Evolutionary conservation across 345 rosid species (phyloP).

Genomic region (Physaria fendleri): DNA sequence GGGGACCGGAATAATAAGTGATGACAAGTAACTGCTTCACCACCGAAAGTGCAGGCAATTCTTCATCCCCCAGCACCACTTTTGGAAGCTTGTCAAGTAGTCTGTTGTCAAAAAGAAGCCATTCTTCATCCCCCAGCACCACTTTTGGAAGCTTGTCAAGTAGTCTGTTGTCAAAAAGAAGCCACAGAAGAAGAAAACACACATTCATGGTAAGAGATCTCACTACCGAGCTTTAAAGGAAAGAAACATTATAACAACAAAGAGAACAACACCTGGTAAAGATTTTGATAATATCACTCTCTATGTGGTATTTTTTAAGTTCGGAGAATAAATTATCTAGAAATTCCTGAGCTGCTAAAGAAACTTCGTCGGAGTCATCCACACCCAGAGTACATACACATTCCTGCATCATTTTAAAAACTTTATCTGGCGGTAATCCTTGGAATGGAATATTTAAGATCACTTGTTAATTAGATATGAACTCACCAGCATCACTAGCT

Average conservation of each 20-base stretch:
- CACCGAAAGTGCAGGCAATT: conserved; percentile 58
- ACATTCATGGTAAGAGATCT: neutral
- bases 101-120: too few species aligned
- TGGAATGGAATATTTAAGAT: too few species aligned
- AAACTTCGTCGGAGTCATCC: conserved; percentile 71
- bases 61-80: conserved; percentile 67
- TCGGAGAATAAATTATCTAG: conserved; percentile 48
- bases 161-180: conserved; percentile 41
- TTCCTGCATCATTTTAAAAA: conserved; percentile 53
- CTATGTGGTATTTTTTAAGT: conserved; percentile 32
- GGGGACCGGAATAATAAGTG: conserved; percentile 82
- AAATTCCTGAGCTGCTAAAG: conserved; percentile 56
- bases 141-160: conserved; percentile 83
- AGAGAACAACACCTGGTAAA: conserved; percentile 56
- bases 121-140: conserved; percentile 63
- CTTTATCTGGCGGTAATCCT: too few species aligned
- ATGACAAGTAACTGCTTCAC: conserved; percentile 74
- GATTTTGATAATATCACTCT: conserved; percentile 49
- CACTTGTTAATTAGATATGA: too few species aligned
- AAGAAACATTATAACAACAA: neutral
- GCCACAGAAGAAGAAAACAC: neutral
- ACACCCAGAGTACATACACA: conserved; percentile 68
- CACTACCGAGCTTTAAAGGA: conserved; percentile 1
- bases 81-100: conserved; percentile 83
- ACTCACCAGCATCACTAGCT: too few species aligned